phyloP scores from a whole-genome alignment of 805 yeast species.

The Blastobotrys muscicola region DNA sequence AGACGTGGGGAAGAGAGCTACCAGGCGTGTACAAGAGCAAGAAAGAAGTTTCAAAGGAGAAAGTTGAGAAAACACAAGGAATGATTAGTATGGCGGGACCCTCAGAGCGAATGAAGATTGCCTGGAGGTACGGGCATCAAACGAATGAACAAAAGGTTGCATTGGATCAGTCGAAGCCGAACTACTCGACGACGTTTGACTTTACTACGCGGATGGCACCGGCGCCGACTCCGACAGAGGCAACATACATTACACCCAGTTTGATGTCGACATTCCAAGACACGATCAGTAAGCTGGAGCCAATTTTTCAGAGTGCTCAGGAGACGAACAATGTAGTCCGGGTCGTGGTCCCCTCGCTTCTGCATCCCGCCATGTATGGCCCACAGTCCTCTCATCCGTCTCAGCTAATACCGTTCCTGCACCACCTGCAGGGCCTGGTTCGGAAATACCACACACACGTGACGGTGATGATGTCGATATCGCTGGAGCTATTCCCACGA shows the following conservation, averaged over 20 bases:
- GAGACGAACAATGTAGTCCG: slow-evolving; percentile 41
- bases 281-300: slow-evolving; percentile 6
- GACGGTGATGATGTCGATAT: slow-evolving; percentile 45
- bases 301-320: slow-evolving; percentile 12
- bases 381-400: slow-evolving; percentile 39
- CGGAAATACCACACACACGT: slow-evolving; percentile 39
- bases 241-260: slow-evolving; percentile 42
- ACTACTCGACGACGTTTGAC: slow-evolving; percentile 63
- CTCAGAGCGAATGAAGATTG: slow-evolving; percentile 54
- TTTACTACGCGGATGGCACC: slow-evolving; percentile 64
- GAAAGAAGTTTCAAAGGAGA: slow-evolving; percentile 28
- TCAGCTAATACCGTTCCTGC: slow-evolving; percentile 51
- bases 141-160: slow-evolving; percentile 13
- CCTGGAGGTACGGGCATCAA: slow-evolving; percentile 72
- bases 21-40: slow-evolving; percentile 69
- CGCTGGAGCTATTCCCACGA: slow-evolving; percentile 59
- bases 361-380: slow-evolving; percentile 68
- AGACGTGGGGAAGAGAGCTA: slow-evolving; percentile 53
- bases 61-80: slow-evolving; percentile 31
- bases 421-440: slow-evolving; percentile 45
- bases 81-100: slow-evolving; percentile 44
- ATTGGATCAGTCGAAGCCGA: slow-evolving; percentile 32
- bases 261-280: slow-evolving; percentile 16
- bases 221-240: slow-evolving; percentile 51
- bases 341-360: slow-evolving; percentile 62